Percentiles rank a stretch among this genome's conserved stretches.
phyloP scores from a whole-genome alignment of 208 protist genomes.

The Leishmania amazonensis region DNA sequence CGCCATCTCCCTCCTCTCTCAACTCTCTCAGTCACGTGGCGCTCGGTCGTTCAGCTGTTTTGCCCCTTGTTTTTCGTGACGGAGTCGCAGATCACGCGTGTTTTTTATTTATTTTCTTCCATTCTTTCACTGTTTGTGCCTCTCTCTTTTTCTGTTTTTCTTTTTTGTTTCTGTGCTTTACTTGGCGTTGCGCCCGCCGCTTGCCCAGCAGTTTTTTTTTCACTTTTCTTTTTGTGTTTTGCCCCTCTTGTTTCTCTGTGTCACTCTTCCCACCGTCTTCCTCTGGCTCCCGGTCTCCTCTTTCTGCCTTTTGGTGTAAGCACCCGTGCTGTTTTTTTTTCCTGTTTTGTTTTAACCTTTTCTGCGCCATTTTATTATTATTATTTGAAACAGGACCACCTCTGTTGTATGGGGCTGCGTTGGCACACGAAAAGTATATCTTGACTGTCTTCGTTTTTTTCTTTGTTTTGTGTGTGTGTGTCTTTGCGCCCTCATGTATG shows the following conservation, averaged over 20 bases:
- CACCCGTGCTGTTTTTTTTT: too few relatives aligned
- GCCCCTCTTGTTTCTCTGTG: conserved; percentile 9
- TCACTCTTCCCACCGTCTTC: neutral
- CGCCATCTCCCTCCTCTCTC: neutral
- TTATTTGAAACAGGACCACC: neutral
- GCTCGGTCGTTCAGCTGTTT: neutral
- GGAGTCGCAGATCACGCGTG: too few relatives aligned
- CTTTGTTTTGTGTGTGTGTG: neutral
- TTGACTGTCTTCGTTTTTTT: neutral
- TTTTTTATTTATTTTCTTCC: neutral
- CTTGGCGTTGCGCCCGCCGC: neutral
- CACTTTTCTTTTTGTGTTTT: neutral
- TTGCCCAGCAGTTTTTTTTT: neutral
- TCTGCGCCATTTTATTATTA: neutral
- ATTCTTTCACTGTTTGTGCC: neutral
- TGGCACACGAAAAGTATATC: neutral
- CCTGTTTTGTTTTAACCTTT: neutral
- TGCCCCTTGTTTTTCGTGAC: neutral
- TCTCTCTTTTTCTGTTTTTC: neutral
- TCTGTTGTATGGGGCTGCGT: neutral
- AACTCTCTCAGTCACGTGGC: neutral
- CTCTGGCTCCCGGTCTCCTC: too few relatives aligned
- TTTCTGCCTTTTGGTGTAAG: too few relatives aligned
- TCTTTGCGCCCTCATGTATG: neutral
- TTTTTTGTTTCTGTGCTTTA: neutral